Base-by-base conservation (phyloP, 2,329 filamentous ascomycete species). In the Pseudocercospora crystallina region DNA sequence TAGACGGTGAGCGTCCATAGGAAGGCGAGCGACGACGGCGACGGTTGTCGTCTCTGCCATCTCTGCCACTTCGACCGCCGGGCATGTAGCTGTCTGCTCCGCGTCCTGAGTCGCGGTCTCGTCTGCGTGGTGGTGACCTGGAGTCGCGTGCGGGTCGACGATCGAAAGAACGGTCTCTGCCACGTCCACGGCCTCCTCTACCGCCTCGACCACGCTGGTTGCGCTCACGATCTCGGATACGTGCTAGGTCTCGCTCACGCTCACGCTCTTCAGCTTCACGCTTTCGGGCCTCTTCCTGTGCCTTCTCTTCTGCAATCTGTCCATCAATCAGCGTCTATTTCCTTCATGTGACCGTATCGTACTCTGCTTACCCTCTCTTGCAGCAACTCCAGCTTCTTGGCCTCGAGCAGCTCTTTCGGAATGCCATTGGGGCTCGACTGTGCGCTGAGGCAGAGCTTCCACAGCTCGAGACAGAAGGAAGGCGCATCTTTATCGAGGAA, bases 401-500 rank as follows among this genome's bases (percentile, higher is more conserved):
- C 91, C 69, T 99, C 94, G 2, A 99, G 75, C 36, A 99, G 78
- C 71, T 96, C 91, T 70, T 95, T 92, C 0, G 94, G 92, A 10
- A 99, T 90, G 47, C 94, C 94, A 67, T 94, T 87, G 0, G 90
- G 84, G 68, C 86, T 96, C 35, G 81, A 77, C 71, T 99, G 94
- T 8, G 90, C 94, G 69, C 91, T 96, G 39, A 99, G 74, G 62
- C 92, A 87, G 13, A 99, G 76, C 52, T 85, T 89, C 94, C 94
- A 99, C 10, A 99, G 74, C 57, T 96, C 89, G 68, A 95, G 92
- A 71, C 92, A 96, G 67, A 99, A 99, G 0, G 79, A 73, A 1
- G 90, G 78, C 0, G 90, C 94, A 60, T 97, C 90, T 69, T 95
- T 92, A 65, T 96, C 91, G 61, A 99, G 82, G 65, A 99, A 99